Percentiles rank a stretch among this genome's conserved stretches.
phyloP scores from a whole-genome alignment of 140 eudicot species.

The Stevia rebaudiana region DNA sequence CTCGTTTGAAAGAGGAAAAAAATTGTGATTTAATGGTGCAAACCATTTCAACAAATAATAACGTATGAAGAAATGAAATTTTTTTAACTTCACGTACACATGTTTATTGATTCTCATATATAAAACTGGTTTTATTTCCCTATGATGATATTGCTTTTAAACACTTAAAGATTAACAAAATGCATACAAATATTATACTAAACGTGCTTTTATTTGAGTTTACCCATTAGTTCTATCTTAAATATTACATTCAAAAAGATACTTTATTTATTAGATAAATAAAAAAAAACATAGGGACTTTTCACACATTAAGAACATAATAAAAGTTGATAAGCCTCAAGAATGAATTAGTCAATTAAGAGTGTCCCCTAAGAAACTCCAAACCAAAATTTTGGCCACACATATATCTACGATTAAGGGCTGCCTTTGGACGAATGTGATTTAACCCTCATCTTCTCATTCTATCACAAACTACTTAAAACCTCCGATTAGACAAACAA shows the following conservation, averaged over 20 bases:
- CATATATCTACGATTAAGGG: constrained; percentile 42
- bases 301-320: neutral
- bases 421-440: constrained; percentile 19
- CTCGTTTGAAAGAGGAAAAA: too few species aligned
- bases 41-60: too few species aligned
- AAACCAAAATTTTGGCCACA: constrained; percentile 32
- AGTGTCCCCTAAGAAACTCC: constrained; percentile 5
- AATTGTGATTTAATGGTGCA: too few species aligned
- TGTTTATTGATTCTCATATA: too few species aligned
- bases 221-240: too few species aligned
- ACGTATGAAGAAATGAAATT: too few species aligned
- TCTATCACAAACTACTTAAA: constrained; percentile 13
- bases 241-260: too few species aligned
- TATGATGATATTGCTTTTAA: neutral
- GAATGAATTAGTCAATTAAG: constrained; percentile 7
- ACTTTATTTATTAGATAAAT: too few species aligned
- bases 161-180: neutral
- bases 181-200: neutral
- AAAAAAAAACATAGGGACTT: neutral
- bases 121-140: too few species aligned
- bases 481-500: constrained; percentile 6
- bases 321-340: neutral
- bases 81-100: too few species aligned
- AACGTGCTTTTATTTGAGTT: neutral
- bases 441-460: constrained; percentile 13